Evolutionary conservation across 2,329 filamentous ascomycete species (phyloP).

Genomic region (Fusarium brachygibbosum): DNA sequence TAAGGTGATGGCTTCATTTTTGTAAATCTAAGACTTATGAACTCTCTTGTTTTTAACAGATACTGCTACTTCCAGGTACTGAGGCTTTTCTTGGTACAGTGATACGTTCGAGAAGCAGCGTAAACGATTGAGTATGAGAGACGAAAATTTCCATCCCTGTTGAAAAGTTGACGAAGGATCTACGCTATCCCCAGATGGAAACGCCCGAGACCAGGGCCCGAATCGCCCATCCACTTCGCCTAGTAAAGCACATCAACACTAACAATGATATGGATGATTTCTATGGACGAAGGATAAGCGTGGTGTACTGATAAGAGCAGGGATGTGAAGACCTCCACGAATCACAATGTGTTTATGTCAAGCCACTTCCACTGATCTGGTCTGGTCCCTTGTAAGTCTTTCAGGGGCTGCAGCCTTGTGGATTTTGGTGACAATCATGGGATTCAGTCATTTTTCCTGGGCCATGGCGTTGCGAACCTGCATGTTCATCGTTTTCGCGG

Average conservation of each 20-base stretch:
- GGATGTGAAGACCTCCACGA: background rate
- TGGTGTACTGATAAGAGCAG: accelerated
- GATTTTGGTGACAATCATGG: background rate
- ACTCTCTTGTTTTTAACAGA: too few species aligned
- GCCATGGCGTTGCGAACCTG: background rate
- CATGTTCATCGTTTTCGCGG: too few species aligned
- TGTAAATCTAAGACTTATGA: accelerated
- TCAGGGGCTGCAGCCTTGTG: conserved; percentile 10
- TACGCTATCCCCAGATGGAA: conserved; percentile 8
- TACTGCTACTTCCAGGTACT: accelerated
- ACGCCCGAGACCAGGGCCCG: background rate
- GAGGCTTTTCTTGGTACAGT: accelerated
- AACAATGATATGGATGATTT: too few species aligned
- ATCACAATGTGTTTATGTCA: background rate
- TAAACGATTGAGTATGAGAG: background rate
- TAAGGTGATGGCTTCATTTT: background rate
- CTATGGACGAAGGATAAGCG: too few species aligned
- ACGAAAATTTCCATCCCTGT: background rate
- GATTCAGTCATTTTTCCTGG: background rate
- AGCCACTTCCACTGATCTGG: background rate
- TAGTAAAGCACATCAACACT: background rate
- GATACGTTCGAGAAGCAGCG: accelerated
- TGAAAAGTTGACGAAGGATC: background rate
- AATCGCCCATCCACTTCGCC: background rate
- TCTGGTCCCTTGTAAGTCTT: background rate